These are phyloP conservation scores for Russula dissimulans DNA, from an alignment of 768 basidiomycete species.

Conservation along the genomic window DNA sequence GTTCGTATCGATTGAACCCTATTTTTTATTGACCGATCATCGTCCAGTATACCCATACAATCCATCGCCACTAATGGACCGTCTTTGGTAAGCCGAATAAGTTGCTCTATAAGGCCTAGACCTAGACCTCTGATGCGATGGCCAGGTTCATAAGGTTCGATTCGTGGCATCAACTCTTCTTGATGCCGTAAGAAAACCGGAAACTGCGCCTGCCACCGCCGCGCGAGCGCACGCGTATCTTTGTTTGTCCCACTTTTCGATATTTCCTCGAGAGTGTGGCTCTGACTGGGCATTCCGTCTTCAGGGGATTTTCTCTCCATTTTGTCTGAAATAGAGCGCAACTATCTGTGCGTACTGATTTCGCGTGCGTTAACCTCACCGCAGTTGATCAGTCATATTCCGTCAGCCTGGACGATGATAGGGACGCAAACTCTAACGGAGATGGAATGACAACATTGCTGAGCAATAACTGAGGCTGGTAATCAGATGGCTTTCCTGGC, in stretches of 20 bases:
- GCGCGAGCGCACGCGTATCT: slow-evolving; percentile 82
- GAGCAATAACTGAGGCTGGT: slow-evolving; percentile 14
- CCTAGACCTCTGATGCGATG: slow-evolving; percentile 10
- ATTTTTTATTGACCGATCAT: neutral
- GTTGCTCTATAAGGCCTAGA: neutral
- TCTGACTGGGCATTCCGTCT: neutral
- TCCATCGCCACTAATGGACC: slow-evolving; percentile 86
- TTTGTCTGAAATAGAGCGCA: slow-evolving; percentile 82
- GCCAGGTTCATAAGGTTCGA: slow-evolving; percentile 81
- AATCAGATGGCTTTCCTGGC: neutral
- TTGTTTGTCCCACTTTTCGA: slow-evolving; percentile 40
- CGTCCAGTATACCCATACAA: slow-evolving; percentile 75
- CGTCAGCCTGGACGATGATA: slow-evolving; percentile 56
- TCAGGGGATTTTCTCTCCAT: slow-evolving; percentile 90
- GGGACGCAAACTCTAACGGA: slow-evolving; percentile 51
- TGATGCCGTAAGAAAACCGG: slow-evolving; percentile 74
- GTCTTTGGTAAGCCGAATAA: slow-evolving; percentile 44
- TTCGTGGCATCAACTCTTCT: slow-evolving; percentile 87
- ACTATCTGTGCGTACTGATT: slow-evolving; percentile 57
- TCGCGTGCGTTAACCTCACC: neutral
- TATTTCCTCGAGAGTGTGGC: neutral
- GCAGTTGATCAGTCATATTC: neutral
- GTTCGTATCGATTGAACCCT: slow-evolving; percentile 28
- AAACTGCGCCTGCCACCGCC: slow-evolving; percentile 69
- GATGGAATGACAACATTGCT: slow-evolving; percentile 40